Evolutionary conservation across 345 rosid genomes (phyloP), one percentile per base, ranked within the genome.

Genomic region (Camelina neglecta): DNA sequence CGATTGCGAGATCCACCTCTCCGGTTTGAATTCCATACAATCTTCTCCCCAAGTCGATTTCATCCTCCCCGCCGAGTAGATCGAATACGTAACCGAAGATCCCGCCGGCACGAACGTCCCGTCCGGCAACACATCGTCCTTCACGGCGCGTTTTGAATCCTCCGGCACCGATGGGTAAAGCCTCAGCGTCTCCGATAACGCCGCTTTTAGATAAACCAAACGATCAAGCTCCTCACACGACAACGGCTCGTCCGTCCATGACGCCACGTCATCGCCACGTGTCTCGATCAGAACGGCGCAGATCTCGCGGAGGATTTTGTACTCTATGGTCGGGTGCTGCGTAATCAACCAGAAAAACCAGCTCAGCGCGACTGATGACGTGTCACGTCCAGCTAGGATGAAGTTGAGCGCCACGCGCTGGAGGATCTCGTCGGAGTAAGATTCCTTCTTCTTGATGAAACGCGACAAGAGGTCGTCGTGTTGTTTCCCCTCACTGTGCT

Each of bases 321-420:
- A 90, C 79, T 95, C 99, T 5, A 88, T 83, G 0, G 48, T 44
- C 0, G 96, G 90, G 47, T 92, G 83, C 42, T 89, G 87, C 23
- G 74, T 85, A 65, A 90, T 65, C 68, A 90, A 48, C 93, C 96
- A 89, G 77, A 95, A 95, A 82, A 95, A 95, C 99, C 99, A 95
- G 86, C 89, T 74, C 23, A 94, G 65, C 15, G 98, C 97, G 3
- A 90, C 98, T 0, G 97, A 87, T 67, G 97, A 92, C 79, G 98
- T 94, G 89, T 94, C 97, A 15, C 98, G 92, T 33, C 98, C 98
- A 36, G 98, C 98, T 42, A 94, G 86, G 84, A 94, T 90, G 85
- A 94, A 94, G 65, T 89, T 94, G 44, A 90, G 92, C 11, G 97
- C 98, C 74, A 94, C 96, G 77, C 92, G 95, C 75, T 89, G 90